Percentiles rank a stretch among this genome's conserved stretches.
phyloP scores from a whole-genome alignment of 2,329 filamentous ascomycete genomes.

The Mycosphaerella arachidis region DNA sequence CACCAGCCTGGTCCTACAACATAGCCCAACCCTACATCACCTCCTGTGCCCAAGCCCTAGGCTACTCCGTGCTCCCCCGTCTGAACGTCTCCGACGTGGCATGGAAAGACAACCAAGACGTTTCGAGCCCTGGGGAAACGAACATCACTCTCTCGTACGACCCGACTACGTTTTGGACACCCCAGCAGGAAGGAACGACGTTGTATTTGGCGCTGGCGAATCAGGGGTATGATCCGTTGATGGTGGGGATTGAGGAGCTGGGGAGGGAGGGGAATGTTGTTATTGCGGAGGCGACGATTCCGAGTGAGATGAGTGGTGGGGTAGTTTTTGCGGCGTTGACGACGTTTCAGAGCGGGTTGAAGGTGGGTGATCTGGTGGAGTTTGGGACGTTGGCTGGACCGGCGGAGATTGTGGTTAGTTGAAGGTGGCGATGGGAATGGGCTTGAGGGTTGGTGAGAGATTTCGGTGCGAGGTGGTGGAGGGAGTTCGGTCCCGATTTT shows the following conservation, averaged over 20 bases:
- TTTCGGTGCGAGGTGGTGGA: not conserved
- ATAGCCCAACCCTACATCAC: not conserved
- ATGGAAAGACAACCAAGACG: not conserved
- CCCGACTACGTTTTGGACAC: not conserved
- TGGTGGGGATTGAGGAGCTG: not conserved
- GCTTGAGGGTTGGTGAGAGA: not conserved
- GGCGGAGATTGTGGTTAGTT: not conserved
- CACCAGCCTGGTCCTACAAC: not conserved
- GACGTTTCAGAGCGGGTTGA: not conserved
- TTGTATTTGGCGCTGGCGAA: not conserved
- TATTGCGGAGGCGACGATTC: not conserved
- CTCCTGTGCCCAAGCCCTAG: not conserved
- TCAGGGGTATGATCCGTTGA: not conserved
- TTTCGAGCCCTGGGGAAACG: not conserved
- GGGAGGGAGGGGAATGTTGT: not conserved
- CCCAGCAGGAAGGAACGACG: not conserved
- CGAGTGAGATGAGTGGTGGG: not conserved
- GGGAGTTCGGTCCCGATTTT: no score
- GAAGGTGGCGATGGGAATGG: no score
- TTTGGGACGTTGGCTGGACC: slow-evolving; percentile 1
- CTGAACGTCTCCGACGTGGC: not conserved
- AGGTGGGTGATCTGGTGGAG: not conserved
- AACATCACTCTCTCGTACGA: not conserved
- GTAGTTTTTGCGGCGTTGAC: slow-evolving; percentile 1
- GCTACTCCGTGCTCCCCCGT: not conserved